These are phyloP conservation scores for Thalassiosira gravida DNA, from an alignment of 352 stramenopile species.

Conservation along the genomic window DNA sequence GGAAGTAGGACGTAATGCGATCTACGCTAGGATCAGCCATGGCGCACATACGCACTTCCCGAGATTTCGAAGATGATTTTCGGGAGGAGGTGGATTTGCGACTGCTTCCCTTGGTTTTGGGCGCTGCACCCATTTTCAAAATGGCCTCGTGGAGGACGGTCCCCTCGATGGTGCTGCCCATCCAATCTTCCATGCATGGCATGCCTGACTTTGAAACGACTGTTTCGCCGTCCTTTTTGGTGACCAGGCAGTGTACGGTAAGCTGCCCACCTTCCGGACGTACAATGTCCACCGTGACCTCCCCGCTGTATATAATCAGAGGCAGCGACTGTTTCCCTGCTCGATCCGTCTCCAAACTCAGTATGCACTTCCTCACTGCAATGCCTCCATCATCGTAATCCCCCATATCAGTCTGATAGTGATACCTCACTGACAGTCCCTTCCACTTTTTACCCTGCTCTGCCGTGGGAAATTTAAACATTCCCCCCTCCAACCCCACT, in stretches of 20 bases:
- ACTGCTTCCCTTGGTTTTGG: neutral
- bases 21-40: neutral
- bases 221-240: conserved; percentile 20
- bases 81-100: neutral
- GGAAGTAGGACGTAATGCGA: conserved; percentile 42
- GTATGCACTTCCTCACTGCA: conserved; percentile 40
- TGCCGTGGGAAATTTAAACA: conserved; percentile 22
- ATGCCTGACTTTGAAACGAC: conserved; percentile 21
- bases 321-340: conserved; percentile 58
- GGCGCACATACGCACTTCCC: neutral
- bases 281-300: conserved; percentile 53
- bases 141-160: conserved; percentile 25
- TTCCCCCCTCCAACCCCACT: neutral
- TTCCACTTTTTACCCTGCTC: conserved; percentile 38
- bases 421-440: conserved; percentile 43
- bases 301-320: conserved; percentile 59
- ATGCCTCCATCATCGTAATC: neutral
- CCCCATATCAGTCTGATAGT: conserved; percentile 31
- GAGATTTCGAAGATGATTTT: neutral
- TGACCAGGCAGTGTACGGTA: conserved; percentile 26
- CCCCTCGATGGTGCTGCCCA: conserved; percentile 33
- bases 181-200: conserved; percentile 55
- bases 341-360: conserved; percentile 51
- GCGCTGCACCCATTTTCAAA: conserved; percentile 8
- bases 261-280: conserved; percentile 18